Percentiles rank a stretch among this genome's conserved stretches.
Conservation (phyloP, 2,329 filamentous ascomycete genomes). For the Dichotomopilus funicola region DNA sequence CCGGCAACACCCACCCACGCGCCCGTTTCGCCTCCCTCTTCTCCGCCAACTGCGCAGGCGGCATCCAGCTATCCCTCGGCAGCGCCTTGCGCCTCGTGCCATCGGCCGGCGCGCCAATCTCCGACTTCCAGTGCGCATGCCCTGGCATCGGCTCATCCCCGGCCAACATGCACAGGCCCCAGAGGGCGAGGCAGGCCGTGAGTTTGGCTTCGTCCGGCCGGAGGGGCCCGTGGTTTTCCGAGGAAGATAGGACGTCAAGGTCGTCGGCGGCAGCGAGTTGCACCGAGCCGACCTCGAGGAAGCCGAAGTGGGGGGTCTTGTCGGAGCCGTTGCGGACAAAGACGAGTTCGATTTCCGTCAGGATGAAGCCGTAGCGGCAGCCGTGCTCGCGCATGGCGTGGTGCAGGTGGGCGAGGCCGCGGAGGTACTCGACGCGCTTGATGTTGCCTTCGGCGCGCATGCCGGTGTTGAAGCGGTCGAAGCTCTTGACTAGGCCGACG, state of each 20-base stretch:
- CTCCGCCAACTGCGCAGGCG: conserved; percentile 63
- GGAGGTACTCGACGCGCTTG: conserved; percentile 82
- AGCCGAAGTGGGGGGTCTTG: conserved; percentile 76
- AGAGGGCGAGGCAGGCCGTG: conserved; percentile 68
- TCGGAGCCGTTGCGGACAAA: conserved; percentile 74
- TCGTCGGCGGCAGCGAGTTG: conserved; percentile 40
- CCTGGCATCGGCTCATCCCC: conserved; percentile 32
- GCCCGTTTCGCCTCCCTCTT: conserved; percentile 70
- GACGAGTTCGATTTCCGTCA: conserved; percentile 92
- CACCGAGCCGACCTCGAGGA: conserved; percentile 65
- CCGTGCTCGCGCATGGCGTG: conserved; percentile 88
- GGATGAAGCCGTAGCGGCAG: conserved; percentile 91
- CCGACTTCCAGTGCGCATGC: conserved; percentile 58
- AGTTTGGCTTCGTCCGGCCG: conserved; percentile 39
- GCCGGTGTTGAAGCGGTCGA: conserved; percentile 90
- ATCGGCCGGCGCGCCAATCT: conserved; percentile 69
- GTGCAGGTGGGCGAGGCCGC: conserved; percentile 78
- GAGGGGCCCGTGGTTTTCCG: conserved; percentile 14
- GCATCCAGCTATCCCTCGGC: conserved; percentile 69
- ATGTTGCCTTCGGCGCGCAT: conserved; percentile 83
- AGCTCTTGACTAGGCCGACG: conserved; percentile 74
- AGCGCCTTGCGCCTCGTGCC: conserved; percentile 63
- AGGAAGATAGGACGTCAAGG: conserved; percentile 1
- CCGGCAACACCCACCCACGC: conserved; percentile 69
- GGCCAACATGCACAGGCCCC: conserved; percentile 58